A percentile compares a stretch with the other conserved stretches of the same genome.
phyloP scores from a whole-genome alignment of 2,329 filamentous ascomycete species.

The Verticillium zaregamsianum region DNA sequence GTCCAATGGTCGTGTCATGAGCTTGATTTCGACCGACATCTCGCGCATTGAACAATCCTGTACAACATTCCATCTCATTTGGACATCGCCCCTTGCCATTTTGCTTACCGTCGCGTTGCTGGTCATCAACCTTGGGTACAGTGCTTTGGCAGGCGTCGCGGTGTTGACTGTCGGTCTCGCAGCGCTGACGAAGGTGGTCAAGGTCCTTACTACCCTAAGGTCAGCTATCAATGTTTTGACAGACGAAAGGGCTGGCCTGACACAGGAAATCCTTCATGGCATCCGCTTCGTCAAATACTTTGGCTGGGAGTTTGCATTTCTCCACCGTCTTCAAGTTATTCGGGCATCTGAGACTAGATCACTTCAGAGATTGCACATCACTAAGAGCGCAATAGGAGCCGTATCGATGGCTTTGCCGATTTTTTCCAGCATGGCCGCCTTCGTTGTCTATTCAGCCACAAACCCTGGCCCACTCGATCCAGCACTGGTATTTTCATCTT shows the following conservation, averaged over 20 bases:
- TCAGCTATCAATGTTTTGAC: conserved; percentile 87
- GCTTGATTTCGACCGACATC: conserved; percentile 92
- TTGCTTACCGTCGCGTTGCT: conserved; percentile 76
- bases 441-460: conserved; percentile 73
- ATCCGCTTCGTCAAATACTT: conserved; percentile 97
- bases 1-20: conserved; percentile 88
- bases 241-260: conserved; percentile 84
- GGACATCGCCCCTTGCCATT: conserved; percentile 78
- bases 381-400: conserved; percentile 81
- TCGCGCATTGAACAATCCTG: conserved; percentile 87
- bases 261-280: conserved; percentile 85
- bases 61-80: conserved; percentile 85
- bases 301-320: conserved; percentile 87
- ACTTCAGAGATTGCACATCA: conserved; percentile 77
- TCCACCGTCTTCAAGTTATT: conserved; percentile 70
- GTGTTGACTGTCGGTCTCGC: conserved; percentile 76
- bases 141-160: conserved; percentile 81
- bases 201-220: conserved; percentile 69
- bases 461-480: conserved; percentile 65
- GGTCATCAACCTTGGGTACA: conserved; percentile 83
- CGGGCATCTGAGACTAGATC: conserved; percentile 71
- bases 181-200: conserved; percentile 71
- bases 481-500: conserved; percentile 82
- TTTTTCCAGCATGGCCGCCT: conserved; percentile 92
- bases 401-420: conserved; percentile 83